Conservation (phyloP, 2,329 filamentous ascomycete genomes). For the Apiospora aurea region DNA sequence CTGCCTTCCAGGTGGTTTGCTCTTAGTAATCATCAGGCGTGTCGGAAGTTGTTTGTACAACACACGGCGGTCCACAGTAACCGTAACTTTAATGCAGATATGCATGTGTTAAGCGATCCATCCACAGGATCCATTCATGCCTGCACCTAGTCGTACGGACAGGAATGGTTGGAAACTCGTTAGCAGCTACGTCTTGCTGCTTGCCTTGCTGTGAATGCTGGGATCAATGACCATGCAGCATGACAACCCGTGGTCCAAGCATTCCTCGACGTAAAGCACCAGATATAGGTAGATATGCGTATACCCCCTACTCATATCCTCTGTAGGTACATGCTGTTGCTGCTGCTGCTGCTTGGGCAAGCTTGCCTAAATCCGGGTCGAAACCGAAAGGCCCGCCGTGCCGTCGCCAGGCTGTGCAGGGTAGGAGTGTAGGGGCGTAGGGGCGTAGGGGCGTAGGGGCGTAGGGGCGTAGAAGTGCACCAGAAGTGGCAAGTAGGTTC, state of each 20-base stretch:
- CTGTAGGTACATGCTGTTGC: not conserved
- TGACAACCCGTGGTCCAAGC: not conserved
- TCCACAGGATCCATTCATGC: not conserved
- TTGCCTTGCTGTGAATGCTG: not conserved
- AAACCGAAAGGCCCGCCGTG: not conserved
- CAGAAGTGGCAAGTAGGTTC: too few relatives aligned
- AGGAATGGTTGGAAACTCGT: not conserved
- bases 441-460: too few relatives aligned
- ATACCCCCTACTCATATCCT: not conserved
- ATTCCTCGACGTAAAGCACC: not conserved
- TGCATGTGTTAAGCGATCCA: conserved; percentile 8
- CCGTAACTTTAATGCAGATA: not conserved
- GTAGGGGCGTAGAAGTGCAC: too few relatives aligned
- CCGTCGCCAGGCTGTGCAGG: not conserved
- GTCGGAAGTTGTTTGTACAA: conserved; percentile 6
- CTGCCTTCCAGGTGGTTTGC: not conserved
- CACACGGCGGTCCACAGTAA: not conserved
- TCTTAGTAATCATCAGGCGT: not conserved
- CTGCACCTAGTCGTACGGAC: not conserved
- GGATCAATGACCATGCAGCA: not conserved
- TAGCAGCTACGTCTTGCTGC: not conserved
- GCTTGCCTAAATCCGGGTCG: conserved; percentile 11
- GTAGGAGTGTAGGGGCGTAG: not conserved
- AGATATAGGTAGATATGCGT: not conserved
- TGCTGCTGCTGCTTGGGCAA: not conserved